These are phyloP conservation scores for Sporisorium sorghi DNA, from an alignment of 1,284 basidiomycete genomes.

Conservation along the genomic window DNA sequence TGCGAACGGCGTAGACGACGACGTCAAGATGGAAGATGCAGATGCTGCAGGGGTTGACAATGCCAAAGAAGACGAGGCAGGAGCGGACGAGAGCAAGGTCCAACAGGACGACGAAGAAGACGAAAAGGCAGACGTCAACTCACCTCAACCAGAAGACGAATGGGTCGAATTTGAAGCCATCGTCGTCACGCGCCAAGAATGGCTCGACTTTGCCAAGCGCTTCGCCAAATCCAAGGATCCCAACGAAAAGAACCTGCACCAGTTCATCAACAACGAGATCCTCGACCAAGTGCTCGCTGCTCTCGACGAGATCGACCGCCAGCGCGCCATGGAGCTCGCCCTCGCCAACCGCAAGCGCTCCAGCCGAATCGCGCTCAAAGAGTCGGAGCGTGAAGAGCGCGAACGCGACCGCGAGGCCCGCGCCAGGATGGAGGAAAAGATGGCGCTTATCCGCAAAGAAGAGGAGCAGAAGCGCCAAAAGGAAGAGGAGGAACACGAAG, in stretches of 20 bases:
- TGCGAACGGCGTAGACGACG: slow-evolving; percentile 4
- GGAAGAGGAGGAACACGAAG: slow-evolving; percentile 71
- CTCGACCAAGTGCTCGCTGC: slow-evolving; percentile 75
- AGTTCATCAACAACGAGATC: slow-evolving; percentile 76
- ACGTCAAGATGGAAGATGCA: slow-evolving; percentile 27
- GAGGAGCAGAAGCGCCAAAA: slow-evolving; percentile 73
- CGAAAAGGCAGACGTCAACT: slow-evolving; percentile 22
- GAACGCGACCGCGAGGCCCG: slow-evolving; percentile 70
- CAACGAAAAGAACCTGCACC: slow-evolving; percentile 81
- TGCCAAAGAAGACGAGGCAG: slow-evolving; percentile 46
- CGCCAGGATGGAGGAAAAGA: slow-evolving; percentile 71
- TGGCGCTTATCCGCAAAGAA: slow-evolving; percentile 72
- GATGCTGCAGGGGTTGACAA: slow-evolving; percentile 47
- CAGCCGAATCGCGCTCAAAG: slow-evolving; percentile 78
- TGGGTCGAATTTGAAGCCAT: slow-evolving; percentile 73
- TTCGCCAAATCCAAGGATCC: slow-evolving; percentile 83
- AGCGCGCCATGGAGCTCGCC: slow-evolving; percentile 75
- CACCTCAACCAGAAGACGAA: slow-evolving; percentile 63
- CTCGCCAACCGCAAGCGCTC: slow-evolving; percentile 83
- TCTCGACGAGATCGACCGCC: slow-evolving; percentile 71
- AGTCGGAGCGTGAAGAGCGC: slow-evolving; percentile 74
- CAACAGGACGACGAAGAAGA: slow-evolving; percentile 47
- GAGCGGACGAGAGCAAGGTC: slow-evolving; percentile 22
- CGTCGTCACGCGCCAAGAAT: slow-evolving; percentile 75
- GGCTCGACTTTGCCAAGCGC: slow-evolving; percentile 79